Evolutionary conservation across 2,329 filamentous ascomycete species (phyloP), one percentile per base, ranked within the genome.

Genomic region (Elsinoe ampelina): DNA sequence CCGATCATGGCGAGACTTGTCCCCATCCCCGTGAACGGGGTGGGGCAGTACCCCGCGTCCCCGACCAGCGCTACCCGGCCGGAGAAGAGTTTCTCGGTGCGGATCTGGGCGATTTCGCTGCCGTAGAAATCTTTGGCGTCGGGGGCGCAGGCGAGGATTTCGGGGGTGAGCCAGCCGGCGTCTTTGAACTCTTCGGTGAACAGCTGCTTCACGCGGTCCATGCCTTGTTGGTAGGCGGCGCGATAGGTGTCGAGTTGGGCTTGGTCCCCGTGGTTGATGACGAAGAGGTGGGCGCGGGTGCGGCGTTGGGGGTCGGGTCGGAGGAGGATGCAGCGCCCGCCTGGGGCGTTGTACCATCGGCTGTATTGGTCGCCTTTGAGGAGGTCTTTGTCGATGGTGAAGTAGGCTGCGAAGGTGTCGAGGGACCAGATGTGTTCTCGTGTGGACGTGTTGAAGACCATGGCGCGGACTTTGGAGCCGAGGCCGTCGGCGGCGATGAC

Each of bases 91-190:
- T 67, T 57, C 19, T 68, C 68, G 12, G 68, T 63, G 48, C 68
- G 64, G 8, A 67, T 62, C 57, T 67, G 66, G 2, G 61, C 66
- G 22, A 67, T 58, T 4, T 62, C 38, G 6, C 55, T 52, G 57
- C 61, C 61, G 57, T 66, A 66, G 54, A 67, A 65, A 45, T 66
- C 65, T 2, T 64, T 58, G 2, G 61, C 59, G 12, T 61, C 47
- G 22, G 65, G 56, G 67, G 74, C 70, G 0, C 66, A 71, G 4
- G 64, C 59, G 34, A 75, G 60, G 3, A 77, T 65, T 3, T 72
- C 65, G 0, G 63, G 58, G 4, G 65, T 63, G 55, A 73, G 67
- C 65, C 64, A 67, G 3, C 64, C 64, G 4, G 60, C 61, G 50
- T 64, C 62, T 5, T 57, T 54, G 59, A 63, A 66, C 13, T 63